Percentiles rank a stretch among this genome's conserved stretches.
Evolutionary conservation across 768 basidiomycete genomes (phyloP).

Genomic region (Agaricus blazei): DNA sequence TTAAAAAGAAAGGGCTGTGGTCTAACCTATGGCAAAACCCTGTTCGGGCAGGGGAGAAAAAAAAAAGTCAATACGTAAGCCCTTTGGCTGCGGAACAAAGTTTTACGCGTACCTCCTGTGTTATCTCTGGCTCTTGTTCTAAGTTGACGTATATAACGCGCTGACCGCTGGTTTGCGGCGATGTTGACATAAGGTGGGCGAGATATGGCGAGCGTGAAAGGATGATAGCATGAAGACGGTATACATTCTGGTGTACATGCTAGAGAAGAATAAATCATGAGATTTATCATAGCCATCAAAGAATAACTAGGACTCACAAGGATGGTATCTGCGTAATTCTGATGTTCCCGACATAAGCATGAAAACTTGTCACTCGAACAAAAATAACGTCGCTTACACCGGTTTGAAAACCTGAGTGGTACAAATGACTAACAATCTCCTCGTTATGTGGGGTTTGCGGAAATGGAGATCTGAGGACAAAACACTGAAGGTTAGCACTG

Average conservation of each 20-base stretch:
- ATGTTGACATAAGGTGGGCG: conserved; percentile 83
- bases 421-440: conserved; percentile 73
- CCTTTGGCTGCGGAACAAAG: conserved; percentile 7
- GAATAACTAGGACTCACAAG: conserved; percentile 44
- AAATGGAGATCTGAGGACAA: conserved; percentile 37
- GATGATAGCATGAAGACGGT: conserved; percentile 80
- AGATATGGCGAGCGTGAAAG: conserved; percentile 85
- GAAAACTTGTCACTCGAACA: conserved; percentile 12
- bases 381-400: conserved; percentile 50
- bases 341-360: conserved; percentile 11
- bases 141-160: conserved; percentile 71
- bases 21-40: conserved; percentile 73
- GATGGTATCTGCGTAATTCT: conserved; percentile 83
- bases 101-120: conserved; percentile 61
- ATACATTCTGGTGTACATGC: conserved; percentile 72
- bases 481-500: conserved; percentile 12
- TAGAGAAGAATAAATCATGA: conserved; percentile 21
- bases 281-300: neutral
- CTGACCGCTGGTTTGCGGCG: conserved; percentile 60
- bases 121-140: conserved; percentile 77
- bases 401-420: conserved; percentile 75
- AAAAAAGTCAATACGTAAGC: conserved; percentile 11
- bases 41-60: conserved; percentile 18
- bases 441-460: conserved; percentile 63
- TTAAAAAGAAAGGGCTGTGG: conserved; percentile 1